Evolutionary conservation across 805 yeast genomes (phyloP).

Genomic region (Ogataea saltuana): DNA sequence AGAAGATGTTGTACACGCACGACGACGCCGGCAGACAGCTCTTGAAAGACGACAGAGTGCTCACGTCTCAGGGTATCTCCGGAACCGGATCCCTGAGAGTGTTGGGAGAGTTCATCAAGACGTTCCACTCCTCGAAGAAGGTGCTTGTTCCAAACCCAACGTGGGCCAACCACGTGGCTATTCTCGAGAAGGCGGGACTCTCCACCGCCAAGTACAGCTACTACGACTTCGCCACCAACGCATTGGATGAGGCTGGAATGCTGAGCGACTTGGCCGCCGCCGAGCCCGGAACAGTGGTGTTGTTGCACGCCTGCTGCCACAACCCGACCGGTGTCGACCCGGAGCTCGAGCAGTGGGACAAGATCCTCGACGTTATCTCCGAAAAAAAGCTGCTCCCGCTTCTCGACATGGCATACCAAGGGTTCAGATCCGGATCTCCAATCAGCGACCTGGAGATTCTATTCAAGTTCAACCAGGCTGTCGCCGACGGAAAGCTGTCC

Average conservation of each 20-base stretch:
- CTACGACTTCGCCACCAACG: constrained; percentile 62
- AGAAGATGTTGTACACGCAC: constrained; percentile 70
- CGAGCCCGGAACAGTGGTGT: constrained; percentile 60
- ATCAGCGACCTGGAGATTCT: constrained; percentile 61
- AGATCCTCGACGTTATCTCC: constrained; percentile 64
- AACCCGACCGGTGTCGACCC: constrained; percentile 98
- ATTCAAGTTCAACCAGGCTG: constrained; percentile 42
- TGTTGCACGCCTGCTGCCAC: constrained; percentile 94
- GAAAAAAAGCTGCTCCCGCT: constrained; percentile 69
- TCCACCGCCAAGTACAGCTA: constrained; percentile 64
- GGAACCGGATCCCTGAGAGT: constrained; percentile 95
- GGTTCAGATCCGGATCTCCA: constrained; percentile 85
- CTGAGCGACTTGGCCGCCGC: constrained; percentile 56
- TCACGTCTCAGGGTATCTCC: constrained; percentile 84
- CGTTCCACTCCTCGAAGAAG: constrained; percentile 55
- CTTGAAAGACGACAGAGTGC: constrained; percentile 62
- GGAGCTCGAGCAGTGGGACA: constrained; percentile 74
- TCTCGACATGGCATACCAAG: constrained; percentile 95
- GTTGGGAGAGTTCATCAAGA: constrained; percentile 71
- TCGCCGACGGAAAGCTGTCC: constrained; percentile 49
- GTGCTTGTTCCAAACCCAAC: constrained; percentile 84
- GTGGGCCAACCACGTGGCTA: constrained; percentile 91
- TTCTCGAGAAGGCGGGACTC: constrained; percentile 74
- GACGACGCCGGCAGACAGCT: constrained; percentile 57
- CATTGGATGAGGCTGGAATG: constrained; percentile 66